Conservation (phyloP, 2,329 filamentous ascomycete species). For the Mollisiaceae sp. region DNA sequence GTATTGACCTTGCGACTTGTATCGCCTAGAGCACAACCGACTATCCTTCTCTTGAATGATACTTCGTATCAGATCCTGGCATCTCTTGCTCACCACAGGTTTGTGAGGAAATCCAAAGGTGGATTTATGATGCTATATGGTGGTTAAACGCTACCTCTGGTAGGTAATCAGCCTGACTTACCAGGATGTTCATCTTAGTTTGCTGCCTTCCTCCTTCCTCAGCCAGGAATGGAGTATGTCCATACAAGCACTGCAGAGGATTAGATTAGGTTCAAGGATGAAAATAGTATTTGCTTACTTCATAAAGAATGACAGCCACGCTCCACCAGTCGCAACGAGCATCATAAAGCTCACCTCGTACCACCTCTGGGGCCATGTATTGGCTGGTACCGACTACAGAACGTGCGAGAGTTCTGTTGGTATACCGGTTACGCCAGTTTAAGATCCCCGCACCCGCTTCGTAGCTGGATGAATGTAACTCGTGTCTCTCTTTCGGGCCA, state of each 20-base stretch:
- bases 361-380: conserved; percentile 97
- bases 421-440: conserved; percentile 71
- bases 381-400: conserved; percentile 95
- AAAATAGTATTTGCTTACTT: conserved; percentile 51
- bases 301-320: conserved; percentile 90
- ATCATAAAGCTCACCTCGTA: conserved; percentile 82
- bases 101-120: conserved; percentile 74
- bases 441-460: conserved; percentile 57
- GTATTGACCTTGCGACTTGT: conserved; percentile 67
- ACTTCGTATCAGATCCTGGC: conserved; percentile 75
- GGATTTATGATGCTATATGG: conserved; percentile 64
- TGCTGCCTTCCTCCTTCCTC: conserved; percentile 74
- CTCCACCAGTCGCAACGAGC: conserved; percentile 98
- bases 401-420: conserved; percentile 74
- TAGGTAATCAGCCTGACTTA: conserved; percentile 49
- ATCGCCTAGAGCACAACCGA: conserved; percentile 78
- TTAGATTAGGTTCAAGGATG: background rate
- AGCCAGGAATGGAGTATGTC: conserved; percentile 85
- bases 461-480: conserved; percentile 41
- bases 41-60: conserved; percentile 76
- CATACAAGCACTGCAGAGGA: conserved; percentile 75
- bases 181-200: conserved; percentile 86
- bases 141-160: conserved; percentile 41
- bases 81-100: conserved; percentile 69
- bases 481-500: conserved; percentile 46